phyloP scores from a whole-genome alignment of 805 yeast genomes.

The Ogataea dorogensis region DNA sequence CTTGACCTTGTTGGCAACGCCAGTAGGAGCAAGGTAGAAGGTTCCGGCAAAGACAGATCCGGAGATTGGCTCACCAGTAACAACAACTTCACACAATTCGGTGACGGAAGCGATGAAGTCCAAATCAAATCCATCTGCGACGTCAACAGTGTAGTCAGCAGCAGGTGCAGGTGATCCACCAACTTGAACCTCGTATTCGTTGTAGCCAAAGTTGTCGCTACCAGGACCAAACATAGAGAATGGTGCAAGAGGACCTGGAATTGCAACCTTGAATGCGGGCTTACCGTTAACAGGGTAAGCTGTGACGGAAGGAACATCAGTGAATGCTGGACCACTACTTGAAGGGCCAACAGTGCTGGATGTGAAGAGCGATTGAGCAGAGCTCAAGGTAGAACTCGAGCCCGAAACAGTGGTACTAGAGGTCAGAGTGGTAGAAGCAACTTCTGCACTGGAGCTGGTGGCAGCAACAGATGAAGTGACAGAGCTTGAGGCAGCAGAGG shows the following conservation, averaged over 20 bases:
- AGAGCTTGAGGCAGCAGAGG: too few species aligned
- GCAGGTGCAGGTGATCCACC: background rate
- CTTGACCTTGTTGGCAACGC: conserved; percentile 3
- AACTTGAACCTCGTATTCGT: background rate
- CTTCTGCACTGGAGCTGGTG: too few species aligned
- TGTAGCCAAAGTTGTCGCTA: background rate
- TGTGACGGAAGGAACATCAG: background rate
- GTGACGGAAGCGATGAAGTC: background rate
- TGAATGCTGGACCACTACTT: too few species aligned
- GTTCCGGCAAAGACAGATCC: conserved; percentile 1
- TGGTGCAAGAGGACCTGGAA: background rate
- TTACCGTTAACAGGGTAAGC: background rate
- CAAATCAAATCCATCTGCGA: background rate
- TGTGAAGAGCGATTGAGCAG: too few species aligned
- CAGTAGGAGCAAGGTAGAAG: conserved; percentile 5
- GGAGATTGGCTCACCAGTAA: conserved; percentile 1
- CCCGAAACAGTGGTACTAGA: too few species aligned
- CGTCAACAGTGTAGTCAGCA: background rate
- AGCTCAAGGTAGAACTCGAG: too few species aligned
- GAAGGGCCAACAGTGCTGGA: too few species aligned
- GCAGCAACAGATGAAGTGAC: too few species aligned
- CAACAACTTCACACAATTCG: background rate
- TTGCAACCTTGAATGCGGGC: conserved; percentile 1
- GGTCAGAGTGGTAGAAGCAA: too few species aligned
- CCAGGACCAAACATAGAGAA: background rate